Evolutionary conservation across 768 basidiomycete genomes (phyloP).

Genomic region (Russula brevipes): DNA sequence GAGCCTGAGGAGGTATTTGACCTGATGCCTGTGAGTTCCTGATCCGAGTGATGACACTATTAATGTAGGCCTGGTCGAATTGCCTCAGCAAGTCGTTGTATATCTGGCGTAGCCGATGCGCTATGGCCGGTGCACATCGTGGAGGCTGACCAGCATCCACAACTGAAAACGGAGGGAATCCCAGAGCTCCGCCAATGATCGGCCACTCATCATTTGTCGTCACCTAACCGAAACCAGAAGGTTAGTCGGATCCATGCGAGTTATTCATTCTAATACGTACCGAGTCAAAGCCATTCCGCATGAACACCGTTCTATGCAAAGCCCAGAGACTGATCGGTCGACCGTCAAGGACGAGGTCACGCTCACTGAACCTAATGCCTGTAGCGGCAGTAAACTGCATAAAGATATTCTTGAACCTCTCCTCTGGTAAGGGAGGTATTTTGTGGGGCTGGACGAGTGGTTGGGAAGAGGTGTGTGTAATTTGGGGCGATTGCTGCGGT

Average conservation of each 20-base stretch:
- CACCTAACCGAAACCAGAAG: neutral
- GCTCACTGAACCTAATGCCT: conserved; percentile 1
- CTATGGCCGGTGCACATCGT: conserved; percentile 8
- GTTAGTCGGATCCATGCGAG: neutral
- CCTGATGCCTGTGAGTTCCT: neutral
- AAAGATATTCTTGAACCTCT: conserved; percentile 5
- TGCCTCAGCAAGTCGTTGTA: conserved; percentile 3
- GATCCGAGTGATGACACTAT: neutral
- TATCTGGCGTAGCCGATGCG: conserved; percentile 8
- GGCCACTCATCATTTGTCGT: conserved; percentile 15
- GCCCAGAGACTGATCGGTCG: conserved; percentile 5
- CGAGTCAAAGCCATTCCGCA: conserved; percentile 5
- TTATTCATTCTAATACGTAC: neutral
- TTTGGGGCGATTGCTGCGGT: conserved; percentile 9
- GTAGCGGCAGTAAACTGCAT: neutral
- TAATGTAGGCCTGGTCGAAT: conserved; percentile 13
- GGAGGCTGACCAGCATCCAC: neutral
- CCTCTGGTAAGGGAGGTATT: conserved; percentile 2
- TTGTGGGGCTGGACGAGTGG: neutral
- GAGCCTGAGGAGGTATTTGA: neutral
- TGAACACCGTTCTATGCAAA: conserved; percentile 7
- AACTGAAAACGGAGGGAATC: neutral
- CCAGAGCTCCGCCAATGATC: conserved; percentile 1
- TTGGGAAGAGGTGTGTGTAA: neutral
- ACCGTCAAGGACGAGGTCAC: conserved; percentile 7